These are phyloP conservation scores for Hyaloperonospora arabidopsidis DNA, from an alignment of 352 stramenopile species.

Conservation along the genomic window DNA sequence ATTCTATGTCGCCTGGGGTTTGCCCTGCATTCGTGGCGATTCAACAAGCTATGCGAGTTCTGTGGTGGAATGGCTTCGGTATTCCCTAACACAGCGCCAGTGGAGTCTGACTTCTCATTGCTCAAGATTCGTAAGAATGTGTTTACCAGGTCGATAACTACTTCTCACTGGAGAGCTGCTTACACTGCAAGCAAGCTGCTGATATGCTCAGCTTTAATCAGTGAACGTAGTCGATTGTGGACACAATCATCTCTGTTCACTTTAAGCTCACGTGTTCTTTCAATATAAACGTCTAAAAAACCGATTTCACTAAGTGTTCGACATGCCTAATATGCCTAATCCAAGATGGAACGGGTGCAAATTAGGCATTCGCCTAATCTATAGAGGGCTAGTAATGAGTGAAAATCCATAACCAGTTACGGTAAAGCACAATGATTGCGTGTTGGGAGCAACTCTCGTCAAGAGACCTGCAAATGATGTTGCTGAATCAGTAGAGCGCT, in stretches of 20 bases:
- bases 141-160: background rate
- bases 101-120: background rate
- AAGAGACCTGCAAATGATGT: no score
- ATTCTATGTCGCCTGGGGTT: background rate
- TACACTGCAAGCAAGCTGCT: background rate
- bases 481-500: no score
- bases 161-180: background rate
- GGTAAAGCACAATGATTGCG: no score
- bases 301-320: no score
- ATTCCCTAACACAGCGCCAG: background rate
- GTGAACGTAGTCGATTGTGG: background rate
- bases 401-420: no score
- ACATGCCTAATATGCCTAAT: background rate
- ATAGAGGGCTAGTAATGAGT: no score
- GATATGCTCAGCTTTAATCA: background rate
- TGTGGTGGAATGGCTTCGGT: background rate
- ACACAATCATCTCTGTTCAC: background rate
- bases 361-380: background rate
- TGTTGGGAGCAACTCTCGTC: no score
- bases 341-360: background rate
- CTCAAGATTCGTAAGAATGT: background rate
- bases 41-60: background rate
- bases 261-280: background rate
- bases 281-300: no score
- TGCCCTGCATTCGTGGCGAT: background rate